Conservation (phyloP, 2,329 filamentous ascomycete species). For the Grosmannia penicillata region DNA sequence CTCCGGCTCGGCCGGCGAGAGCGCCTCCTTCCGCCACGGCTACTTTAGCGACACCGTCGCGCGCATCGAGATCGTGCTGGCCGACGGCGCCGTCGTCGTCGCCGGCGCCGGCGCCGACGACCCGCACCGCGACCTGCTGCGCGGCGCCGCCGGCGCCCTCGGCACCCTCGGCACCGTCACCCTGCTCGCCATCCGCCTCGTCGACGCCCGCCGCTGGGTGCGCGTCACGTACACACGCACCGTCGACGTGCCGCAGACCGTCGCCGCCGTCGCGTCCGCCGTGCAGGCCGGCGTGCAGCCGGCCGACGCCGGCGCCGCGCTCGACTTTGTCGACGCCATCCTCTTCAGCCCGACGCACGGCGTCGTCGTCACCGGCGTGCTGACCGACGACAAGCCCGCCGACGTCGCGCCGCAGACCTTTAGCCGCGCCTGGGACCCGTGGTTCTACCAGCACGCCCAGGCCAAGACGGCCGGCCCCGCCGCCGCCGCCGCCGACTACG, state of each 20-base stretch:
- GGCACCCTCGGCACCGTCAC: constrained; percentile 55
- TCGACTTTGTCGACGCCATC: constrained; percentile 61
- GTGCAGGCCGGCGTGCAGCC: constrained; percentile 14
- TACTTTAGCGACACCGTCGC: constrained; percentile 54
- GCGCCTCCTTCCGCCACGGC: constrained; percentile 51
- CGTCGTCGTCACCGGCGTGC: constrained; percentile 47
- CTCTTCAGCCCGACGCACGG: constrained; percentile 45
- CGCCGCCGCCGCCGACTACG: constrained; percentile 32
- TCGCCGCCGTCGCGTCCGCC: constrained; percentile 32
- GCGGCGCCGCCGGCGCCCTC: constrained; percentile 48
- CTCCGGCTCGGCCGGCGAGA: constrained; percentile 58
- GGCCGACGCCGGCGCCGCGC: constrained; percentile 10
- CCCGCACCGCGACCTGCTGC: constrained; percentile 41
- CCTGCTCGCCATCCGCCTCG: constrained; percentile 46
- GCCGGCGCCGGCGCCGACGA: constrained; percentile 18
- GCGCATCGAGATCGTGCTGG: constrained; percentile 52
- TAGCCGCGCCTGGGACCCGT: constrained; percentile 47
- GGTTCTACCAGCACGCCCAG: constrained; percentile 57
- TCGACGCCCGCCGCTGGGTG: constrained; percentile 45
- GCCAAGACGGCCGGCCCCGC: constrained; percentile 15
- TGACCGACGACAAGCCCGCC: constrained; percentile 37
- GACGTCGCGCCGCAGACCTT: constrained; percentile 32
- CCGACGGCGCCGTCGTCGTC: constrained; percentile 46
- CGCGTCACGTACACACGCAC: constrained; percentile 44
- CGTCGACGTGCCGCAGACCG: constrained; percentile 29